A percentile compares a stretch with the other conserved stretches of the same genome.
Conservation (phyloP, 2,329 filamentous ascomycete genomes). For the Drechslerella coelobrocha region DNA sequence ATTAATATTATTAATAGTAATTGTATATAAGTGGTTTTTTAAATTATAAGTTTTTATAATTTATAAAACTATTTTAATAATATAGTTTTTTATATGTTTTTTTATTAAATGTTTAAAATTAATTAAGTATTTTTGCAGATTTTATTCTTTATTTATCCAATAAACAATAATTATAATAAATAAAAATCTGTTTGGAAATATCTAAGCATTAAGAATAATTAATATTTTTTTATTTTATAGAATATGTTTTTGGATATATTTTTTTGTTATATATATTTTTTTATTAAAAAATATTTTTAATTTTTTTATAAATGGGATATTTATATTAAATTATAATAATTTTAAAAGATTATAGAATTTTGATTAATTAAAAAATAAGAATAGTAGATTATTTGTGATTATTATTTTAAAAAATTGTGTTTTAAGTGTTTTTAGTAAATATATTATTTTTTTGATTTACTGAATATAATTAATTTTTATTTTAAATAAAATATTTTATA, state of each 20-base stretch:
- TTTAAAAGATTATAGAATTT: no score
- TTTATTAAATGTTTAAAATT: conserved; percentile 1
- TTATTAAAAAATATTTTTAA: neutral
- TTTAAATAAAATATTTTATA: neutral
- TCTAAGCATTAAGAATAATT: no score
- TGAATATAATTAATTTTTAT: neutral
- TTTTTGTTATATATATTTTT: no score
- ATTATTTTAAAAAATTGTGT: neutral
- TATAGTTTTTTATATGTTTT: neutral
- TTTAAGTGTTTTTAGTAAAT: neutral
- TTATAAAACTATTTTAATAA: neutral
- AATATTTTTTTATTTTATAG: no score
- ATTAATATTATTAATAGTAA: conserved; percentile 3
- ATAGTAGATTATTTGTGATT: conserved; percentile 4
- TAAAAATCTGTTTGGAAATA: no score
- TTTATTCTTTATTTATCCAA: neutral
- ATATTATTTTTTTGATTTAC: neutral
- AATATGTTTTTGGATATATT: no score
- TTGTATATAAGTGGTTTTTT: neutral
- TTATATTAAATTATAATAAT: neutral
- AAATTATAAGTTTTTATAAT: neutral
- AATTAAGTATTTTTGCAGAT: neutral
- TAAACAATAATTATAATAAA: neutral
- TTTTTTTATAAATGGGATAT: neutral
- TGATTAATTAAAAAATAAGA: neutral